A percentile compares a stretch with the other conserved stretches of the same genome.
Conservation (phyloP, 257 asterid genomes). For the Jacaranda mimosifolia region DNA sequence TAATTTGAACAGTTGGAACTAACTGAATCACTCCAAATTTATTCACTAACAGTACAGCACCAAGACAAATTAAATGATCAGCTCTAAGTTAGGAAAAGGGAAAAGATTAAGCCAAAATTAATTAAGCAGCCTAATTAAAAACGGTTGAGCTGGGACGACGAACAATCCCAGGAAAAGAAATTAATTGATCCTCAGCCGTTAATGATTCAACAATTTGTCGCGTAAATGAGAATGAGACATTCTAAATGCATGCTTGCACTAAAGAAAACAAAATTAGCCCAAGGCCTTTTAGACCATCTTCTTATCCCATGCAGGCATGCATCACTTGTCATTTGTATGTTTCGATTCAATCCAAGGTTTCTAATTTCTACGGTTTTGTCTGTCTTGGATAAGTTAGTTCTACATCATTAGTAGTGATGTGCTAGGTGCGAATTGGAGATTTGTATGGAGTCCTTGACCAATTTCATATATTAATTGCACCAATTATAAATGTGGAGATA, state of each 20-base stretch:
- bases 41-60: too few relatives aligned
- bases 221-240: slow-evolving; percentile 6
- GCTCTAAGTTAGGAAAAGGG: not conserved
- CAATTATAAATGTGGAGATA: not conserved
- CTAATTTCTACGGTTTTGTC: not conserved
- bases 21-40: not conserved
- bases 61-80: too few relatives aligned
- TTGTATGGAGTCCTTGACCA: not conserved
- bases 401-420: not conserved
- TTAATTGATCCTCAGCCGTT: not conserved
- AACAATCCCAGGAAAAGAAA: slow-evolving; percentile 37
- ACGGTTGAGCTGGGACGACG: slow-evolving; percentile 34
- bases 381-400: slow-evolving; percentile 4
- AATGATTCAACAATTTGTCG: slow-evolving; percentile 46
- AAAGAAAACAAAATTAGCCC: slow-evolving; percentile 38
- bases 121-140: slow-evolving; percentile 22
- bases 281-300: slow-evolving; percentile 8
- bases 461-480: not conserved
- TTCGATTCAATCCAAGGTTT: slow-evolving; percentile 19
- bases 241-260: not conserved
- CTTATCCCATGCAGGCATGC: slow-evolving; percentile 33
- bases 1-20: too few relatives aligned
- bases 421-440: not conserved
- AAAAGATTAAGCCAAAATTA: not conserved
- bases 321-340: not conserved